These are phyloP conservation scores for Casuarina glauca DNA, from an alignment of 306 rosid genomes.

Conservation along the genomic window DNA sequence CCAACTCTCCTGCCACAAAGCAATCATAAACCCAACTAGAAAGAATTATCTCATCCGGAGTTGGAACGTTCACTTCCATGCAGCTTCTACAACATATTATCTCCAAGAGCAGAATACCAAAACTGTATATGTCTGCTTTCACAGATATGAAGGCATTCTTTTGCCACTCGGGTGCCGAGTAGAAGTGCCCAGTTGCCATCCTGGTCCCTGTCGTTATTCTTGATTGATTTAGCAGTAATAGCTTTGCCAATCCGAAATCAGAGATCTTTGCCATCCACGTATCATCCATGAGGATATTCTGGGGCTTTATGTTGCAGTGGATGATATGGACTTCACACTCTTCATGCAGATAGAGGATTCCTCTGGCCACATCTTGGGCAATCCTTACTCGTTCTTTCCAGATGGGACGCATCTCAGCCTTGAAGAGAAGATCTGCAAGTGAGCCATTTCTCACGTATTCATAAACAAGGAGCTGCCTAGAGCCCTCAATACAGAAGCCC, in stretches of 20 bases:
- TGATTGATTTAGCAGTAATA: background rate
- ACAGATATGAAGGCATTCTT: background rate
- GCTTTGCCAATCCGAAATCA: background rate
- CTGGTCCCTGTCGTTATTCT: fast-evolving
- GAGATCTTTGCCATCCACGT: background rate
- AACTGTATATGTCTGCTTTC: background rate
- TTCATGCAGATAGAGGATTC: background rate
- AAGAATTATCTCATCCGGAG: background rate
- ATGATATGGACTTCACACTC: background rate
- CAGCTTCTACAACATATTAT: background rate
- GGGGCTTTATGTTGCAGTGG: background rate
- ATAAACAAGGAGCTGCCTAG: background rate
- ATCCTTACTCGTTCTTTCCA: background rate
- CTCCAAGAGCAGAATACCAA: background rate
- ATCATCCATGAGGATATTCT: background rate
- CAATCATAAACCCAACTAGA: background rate
- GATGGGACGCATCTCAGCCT: background rate
- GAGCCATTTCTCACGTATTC: background rate
- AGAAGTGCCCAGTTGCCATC: background rate
- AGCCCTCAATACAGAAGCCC: background rate
- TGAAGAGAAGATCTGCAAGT: background rate
- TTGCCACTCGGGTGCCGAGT: background rate
- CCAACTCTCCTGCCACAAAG: background rate
- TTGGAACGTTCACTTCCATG: background rate
- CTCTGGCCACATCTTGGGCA: background rate